Base-by-base conservation (phyloP, 805 yeast genomes). In the Metschnikowia cerradonensis region DNA sequence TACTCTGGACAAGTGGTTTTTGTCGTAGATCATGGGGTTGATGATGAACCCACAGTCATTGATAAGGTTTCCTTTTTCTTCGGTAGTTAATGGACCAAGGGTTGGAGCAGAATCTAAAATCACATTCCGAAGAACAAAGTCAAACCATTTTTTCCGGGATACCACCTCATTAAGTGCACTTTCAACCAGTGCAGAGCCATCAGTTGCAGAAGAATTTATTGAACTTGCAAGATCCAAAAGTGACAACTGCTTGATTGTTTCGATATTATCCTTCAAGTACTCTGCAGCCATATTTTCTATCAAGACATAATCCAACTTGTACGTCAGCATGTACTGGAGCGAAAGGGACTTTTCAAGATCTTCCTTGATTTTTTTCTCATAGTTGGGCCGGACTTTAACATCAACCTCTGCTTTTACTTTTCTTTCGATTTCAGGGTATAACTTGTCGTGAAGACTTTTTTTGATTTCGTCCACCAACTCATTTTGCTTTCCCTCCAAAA, bases 31-130 rank as follows among this genome's bases (percentile, higher is more conserved):
- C 3, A 55, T 51, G 3, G 55, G 56, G 4, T 51, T 36, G 15
- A 52, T 53, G 2, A 54, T 48, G 38, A 52, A 55, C 33, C 51
- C 54, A 35, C 50, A 53, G 1, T 57, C 58, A 4, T 19, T 31
- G 30, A 60, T 34, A 20, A 41, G 48, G n/a, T 42, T 41, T 14
- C 66, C 67, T 7, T 17, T 41, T 41, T 63, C 67, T 6, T 52
- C 51, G 6, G 48, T 38, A 3, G 60, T 45, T 35, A 63, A 41
- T 4, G 50, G 49, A 6, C 51, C 57, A 34, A 49, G 49, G 6
- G 47, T 39, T 2, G 65, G 65, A 8, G 57, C 58, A 8, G 53
- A 32, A 20, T 49, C 45, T 17, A 49, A 41, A 11, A 61, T 41
- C 31, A 59, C 38, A 17, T 58, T 59, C 13, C 41, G 48, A 45